Conservation (phyloP, 345 rosid species). For the Arabidopsis arenosa region DNA sequence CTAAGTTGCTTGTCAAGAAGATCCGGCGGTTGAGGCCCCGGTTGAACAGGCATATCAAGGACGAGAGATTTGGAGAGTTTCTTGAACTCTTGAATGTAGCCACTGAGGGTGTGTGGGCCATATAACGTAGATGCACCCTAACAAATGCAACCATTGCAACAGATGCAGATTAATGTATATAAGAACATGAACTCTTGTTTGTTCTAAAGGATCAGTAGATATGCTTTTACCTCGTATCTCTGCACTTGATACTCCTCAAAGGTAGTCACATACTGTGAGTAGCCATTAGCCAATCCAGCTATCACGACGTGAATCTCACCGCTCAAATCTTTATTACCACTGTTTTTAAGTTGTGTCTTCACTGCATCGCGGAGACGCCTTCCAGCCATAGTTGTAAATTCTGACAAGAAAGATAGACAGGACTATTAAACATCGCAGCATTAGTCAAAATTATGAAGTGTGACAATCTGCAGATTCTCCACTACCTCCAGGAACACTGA, state of each 20-base stretch:
- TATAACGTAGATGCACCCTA: slow-evolving; percentile 96
- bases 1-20: slow-evolving; percentile 78
- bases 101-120: slow-evolving; percentile 91
- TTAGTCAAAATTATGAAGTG: slow-evolving; percentile 7
- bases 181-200: too few species aligned
- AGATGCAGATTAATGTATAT: slow-evolving; percentile 2
- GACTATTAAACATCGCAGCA: slow-evolving; percentile 22
- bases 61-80: slow-evolving; percentile 73
- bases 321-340: slow-evolving; percentile 50
- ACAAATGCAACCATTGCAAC: slow-evolving; percentile 35
- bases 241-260: slow-evolving; percentile 92
- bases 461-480: slow-evolving; percentile 29
- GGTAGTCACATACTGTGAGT: slow-evolving; percentile 93
- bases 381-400: slow-evolving; percentile 99
- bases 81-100: slow-evolving; percentile 90
- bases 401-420: slow-evolving; percentile 49
- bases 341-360: slow-evolving; percentile 63
- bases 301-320: slow-evolving; percentile 73
- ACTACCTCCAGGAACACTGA: slow-evolving; percentile 94
- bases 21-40: slow-evolving; percentile 85
- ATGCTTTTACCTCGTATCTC: slow-evolving; percentile 84
- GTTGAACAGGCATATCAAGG: slow-evolving; percentile 55
- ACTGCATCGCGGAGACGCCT: slow-evolving; percentile 99
- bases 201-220: not conserved
- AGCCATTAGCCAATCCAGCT: slow-evolving; percentile 94